phyloP scores from a whole-genome alignment of 2,329 filamentous ascomycete species.

The Verticillium klebahnii region DNA sequence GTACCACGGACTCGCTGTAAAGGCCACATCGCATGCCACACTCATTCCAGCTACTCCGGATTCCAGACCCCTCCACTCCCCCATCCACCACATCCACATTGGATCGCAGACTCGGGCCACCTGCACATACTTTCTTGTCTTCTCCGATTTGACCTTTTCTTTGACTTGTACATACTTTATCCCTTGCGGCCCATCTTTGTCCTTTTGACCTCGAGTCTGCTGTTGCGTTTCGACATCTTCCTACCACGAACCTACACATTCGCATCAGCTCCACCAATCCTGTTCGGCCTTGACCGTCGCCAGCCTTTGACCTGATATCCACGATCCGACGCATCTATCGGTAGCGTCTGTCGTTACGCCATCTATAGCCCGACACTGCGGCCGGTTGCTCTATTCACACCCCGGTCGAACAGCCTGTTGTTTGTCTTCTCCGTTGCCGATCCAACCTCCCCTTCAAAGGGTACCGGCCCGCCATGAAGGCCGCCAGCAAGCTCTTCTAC shows the following conservation, averaged over 20 bases:
- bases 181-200: neutral
- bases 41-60: neutral
- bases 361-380: neutral
- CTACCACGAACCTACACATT: neutral
- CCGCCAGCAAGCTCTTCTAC: conserved; percentile 50
- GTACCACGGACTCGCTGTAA: neutral
- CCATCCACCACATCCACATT: neutral
- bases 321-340: neutral
- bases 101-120: neutral
- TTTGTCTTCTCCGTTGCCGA: conserved; percentile 65
- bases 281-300: neutral
- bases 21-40: neutral
- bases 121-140: neutral
- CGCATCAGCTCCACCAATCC: neutral
- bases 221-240: neutral
- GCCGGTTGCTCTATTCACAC: neutral
- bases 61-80: neutral
- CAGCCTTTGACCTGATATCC: neutral
- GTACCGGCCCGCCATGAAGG: conserved; percentile 36
- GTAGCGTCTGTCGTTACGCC: neutral
- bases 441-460: neutral
- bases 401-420: conserved; percentile 92
- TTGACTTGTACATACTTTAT: neutral
- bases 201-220: neutral
- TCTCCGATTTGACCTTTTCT: neutral